A percentile compares a stretch with the other conserved stretches of the same genome.
Evolutionary conservation across 306 rosid genomes (phyloP).

Genomic region (Lablab purpureus): DNA sequence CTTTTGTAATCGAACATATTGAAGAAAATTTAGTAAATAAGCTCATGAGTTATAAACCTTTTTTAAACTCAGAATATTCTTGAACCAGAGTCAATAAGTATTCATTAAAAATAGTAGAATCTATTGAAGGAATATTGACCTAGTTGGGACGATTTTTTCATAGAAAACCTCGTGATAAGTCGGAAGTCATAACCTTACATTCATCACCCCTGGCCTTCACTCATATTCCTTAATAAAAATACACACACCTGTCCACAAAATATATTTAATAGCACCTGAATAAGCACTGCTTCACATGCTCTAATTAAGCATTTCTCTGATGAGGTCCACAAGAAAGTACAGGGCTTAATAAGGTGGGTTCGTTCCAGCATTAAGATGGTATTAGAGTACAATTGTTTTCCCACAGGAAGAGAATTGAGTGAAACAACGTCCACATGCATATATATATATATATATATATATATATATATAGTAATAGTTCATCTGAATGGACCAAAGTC

Average conservation of each 20-base stretch:
- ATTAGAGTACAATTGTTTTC: constrained; percentile 32
- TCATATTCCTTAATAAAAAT: not conserved
- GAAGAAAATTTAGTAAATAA: not conserved
- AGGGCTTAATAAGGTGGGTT: not conserved
- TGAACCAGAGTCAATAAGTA: not conserved
- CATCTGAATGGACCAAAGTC: not conserved
- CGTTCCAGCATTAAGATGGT: not conserved
- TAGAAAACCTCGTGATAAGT: not conserved
- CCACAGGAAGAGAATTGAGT: constrained; percentile 20
- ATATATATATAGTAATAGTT: not conserved
- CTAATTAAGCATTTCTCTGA: not conserved
- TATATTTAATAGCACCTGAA: not conserved
- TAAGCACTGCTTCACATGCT: not conserved
- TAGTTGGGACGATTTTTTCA: not conserved
- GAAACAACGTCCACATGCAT: constrained; percentile 24
- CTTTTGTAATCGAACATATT: not conserved
- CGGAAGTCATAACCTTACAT: not conserved
- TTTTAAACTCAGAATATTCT: not conserved
- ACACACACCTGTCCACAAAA: not conserved
- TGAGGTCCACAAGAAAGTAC: not conserved
- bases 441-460: constrained; percentile 4
- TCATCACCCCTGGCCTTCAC: not conserved
- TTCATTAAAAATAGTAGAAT: too few relatives aligned
- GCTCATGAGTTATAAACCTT: not conserved
- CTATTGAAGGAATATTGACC: not conserved